Base-by-base conservation (phyloP, 2,329 filamentous ascomycete genomes). In the Fusarium ambrosium region DNA sequence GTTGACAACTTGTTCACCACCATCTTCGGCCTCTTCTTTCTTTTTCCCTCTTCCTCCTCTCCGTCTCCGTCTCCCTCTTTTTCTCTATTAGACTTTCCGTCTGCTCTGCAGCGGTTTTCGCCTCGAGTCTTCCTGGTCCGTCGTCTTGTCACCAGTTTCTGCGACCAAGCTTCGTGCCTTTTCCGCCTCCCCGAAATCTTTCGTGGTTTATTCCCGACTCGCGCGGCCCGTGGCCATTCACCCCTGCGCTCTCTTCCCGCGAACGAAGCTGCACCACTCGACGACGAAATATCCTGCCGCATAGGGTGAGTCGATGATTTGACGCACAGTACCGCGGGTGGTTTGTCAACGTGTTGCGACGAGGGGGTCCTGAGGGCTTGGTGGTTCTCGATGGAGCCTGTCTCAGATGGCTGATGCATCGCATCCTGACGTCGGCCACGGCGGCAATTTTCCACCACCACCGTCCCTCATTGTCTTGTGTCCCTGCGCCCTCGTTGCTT, bases 191-290 rank as follows among this genome's bases (percentile, higher is more conserved):
- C 73, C 76, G 76, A 79, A 77, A 63, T 65, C 73, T 78, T 72
- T 71, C 71, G 76, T 78, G 78, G 77, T 78, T 73, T 70, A 72
- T 73, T 77, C 66, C 74, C 76, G 71, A 78, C 69, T 71, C 68
- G 64, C 70, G 75, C 74, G 70, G 70, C 70, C 69, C 66, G 77
- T 70, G 72, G 68, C 70, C 58, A 73, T 53, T 55, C 70, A 71
- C 61, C 71, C 71, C 68, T 77, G 72, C 77, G 75, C 72, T 70
- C 64, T 68, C 62, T 73, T 62, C 45, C 64, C 53, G 27, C 48
- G 62, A 69, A 74, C 75, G 69, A 79, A 68, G 69, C 61, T 62
- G 34, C 64, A 72, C 48, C 71, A 62, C 66, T 72, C 62, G 64
- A 70, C 70, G 61, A 72, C 70, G 48, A 75, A 74, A 48, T 60